phyloP scores from a whole-genome alignment of 805 yeast genomes.

The Myxozyma melibiosi region DNA sequence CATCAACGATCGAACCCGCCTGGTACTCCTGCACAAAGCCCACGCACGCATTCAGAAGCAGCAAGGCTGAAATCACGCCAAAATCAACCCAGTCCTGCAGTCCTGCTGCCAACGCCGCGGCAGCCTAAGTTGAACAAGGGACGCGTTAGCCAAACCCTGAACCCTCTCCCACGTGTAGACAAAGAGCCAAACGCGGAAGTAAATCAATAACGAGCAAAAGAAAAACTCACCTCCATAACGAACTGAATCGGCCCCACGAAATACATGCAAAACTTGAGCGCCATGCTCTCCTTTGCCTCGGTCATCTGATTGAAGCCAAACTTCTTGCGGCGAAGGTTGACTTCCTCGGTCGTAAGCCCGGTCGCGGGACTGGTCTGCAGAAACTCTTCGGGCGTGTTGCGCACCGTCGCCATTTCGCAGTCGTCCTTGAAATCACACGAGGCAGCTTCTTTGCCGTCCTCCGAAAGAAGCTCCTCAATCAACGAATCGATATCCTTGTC shows the following conservation, averaged over 20 bases:
- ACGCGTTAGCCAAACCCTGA: neutral
- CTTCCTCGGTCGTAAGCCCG: constrained; percentile 80
- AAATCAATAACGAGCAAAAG: neutral
- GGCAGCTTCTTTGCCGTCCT: neutral
- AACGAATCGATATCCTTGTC: no score
- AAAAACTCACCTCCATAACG: constrained; percentile 66
- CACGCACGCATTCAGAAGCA: constrained; percentile 82
- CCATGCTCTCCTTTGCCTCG: constrained; percentile 77
- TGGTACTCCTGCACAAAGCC: constrained; percentile 97
- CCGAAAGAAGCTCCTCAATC: no score
- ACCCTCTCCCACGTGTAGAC: neutral
- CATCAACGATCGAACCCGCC: constrained; percentile 96
- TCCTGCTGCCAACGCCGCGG: constrained; percentile 93
- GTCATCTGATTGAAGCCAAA: constrained; percentile 88
- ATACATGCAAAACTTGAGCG: constrained; percentile 78
- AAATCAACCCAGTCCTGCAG: constrained; percentile 97
- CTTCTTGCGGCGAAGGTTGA: constrained; percentile 79
- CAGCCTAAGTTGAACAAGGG: constrained; percentile 55
- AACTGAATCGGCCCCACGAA: constrained; percentile 94
- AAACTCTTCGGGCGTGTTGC: constrained; percentile 69
- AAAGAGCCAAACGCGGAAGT: neutral
- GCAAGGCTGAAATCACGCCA: constrained; percentile 90
- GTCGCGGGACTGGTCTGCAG: constrained; percentile 74
- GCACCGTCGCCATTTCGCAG: constrained; percentile 66
- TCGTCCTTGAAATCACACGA: constrained; percentile 46